phyloP scores from a whole-genome alignment of 305 asterid genomes.

The Petunia hybrid region DNA sequence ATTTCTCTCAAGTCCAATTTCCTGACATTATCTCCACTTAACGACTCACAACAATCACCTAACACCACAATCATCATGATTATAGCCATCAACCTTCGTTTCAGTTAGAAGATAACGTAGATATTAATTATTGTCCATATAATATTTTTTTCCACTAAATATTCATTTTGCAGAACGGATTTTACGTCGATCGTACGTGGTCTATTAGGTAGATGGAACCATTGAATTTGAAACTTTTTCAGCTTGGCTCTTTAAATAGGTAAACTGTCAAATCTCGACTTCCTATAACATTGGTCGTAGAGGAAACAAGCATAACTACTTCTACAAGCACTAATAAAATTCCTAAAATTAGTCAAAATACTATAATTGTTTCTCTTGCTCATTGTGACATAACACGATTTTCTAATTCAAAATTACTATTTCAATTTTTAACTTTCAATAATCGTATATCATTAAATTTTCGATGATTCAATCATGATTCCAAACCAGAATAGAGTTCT shows the following conservation, averaged over 20 bases:
- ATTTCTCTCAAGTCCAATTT: not conserved
- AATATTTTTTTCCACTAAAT: not conserved
- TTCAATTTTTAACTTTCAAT: too few relatives aligned
- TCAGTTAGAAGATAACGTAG: constrained; percentile 25
- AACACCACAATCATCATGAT: constrained; percentile 14
- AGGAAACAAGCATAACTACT: not conserved
- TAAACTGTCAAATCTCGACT: too few relatives aligned
- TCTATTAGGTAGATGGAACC: constrained; percentile 17
- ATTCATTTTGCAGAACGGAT: not conserved
- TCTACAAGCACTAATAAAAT: not conserved
- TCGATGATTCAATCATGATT: not conserved
- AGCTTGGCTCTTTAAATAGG: too few relatives aligned
- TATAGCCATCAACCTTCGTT: constrained; percentile 1
- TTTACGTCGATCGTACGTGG: constrained; percentile 29
- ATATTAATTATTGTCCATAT: constrained; percentile 22
- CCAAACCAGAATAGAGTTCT: not conserved
- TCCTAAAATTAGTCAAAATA: not conserved
- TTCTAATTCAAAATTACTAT: too few relatives aligned
- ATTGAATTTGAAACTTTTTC: not conserved
- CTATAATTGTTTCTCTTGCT: not conserved
- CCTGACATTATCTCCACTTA: constrained; percentile 3
- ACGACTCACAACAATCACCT: constrained; percentile 7
- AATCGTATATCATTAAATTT: not conserved
- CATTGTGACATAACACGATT: not conserved
- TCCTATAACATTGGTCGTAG: too few relatives aligned